phyloP scores from a whole-genome alignment of 202 grass and related monocot genomes.

The Miscanthus sacchariflorus region DNA sequence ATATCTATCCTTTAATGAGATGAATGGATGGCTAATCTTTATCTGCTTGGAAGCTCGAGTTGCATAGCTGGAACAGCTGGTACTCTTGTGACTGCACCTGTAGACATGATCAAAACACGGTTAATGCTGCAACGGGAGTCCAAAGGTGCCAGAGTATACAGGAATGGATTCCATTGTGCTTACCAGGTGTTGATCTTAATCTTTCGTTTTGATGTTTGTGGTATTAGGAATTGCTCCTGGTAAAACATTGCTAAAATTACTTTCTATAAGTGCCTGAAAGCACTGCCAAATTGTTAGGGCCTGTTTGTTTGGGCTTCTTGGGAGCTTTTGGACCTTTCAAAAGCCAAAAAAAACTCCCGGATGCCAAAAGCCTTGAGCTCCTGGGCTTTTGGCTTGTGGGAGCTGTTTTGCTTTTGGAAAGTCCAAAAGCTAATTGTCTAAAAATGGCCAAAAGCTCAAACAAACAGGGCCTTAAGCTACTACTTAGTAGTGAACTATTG shows the following conservation, averaged over 20 bases:
- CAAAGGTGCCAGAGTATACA: conserved; percentile 65
- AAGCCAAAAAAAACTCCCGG: no score
- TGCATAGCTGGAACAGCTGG: conserved; percentile 89
- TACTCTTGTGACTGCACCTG: conserved; percentile 79
- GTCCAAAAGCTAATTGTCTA: no score
- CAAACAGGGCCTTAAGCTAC: neutral
- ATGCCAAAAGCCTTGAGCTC: no score
- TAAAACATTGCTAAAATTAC: conserved; percentile 18
- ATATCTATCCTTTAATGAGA: conserved; percentile 47
- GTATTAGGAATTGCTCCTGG: conserved; percentile 7
- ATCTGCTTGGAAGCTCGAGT: conserved; percentile 77
- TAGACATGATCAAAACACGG: conserved; percentile 97
- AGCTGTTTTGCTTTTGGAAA: no score
- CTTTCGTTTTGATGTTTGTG: conserved; percentile 30
- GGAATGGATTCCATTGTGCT: conserved; percentile 92
- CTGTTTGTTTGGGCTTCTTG: no score
- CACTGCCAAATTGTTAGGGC: neutral
- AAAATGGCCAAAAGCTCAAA: no score
- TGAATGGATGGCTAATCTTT: conserved; percentile 51
- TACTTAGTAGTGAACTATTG: conserved; percentile 2
- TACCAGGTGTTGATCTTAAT: conserved; percentile 66
- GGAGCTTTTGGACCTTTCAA: no score
- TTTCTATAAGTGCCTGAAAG: neutral
- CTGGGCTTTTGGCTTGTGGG: no score
- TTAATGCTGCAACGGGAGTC: conserved; percentile 86